Percentiles rank a stretch among this genome's conserved stretches.
Conservation (phyloP, 73 alveolate genomes). For the Stentor roeselii region DNA sequence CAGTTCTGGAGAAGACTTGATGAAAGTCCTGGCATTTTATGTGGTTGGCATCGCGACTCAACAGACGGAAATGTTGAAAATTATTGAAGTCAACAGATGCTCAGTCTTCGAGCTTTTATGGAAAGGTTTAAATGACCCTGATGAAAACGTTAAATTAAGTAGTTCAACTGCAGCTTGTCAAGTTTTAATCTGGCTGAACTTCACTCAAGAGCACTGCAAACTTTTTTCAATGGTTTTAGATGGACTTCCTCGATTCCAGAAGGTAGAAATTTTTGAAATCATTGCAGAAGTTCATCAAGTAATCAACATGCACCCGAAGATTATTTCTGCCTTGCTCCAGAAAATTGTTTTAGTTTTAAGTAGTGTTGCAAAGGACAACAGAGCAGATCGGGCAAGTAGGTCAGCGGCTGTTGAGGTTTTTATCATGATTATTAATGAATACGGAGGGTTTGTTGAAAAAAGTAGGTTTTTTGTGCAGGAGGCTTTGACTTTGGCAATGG, state of each 20-base stretch:
- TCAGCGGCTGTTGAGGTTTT: neutral
- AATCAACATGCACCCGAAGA: neutral
- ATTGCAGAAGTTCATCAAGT: neutral
- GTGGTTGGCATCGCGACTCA: neutral
- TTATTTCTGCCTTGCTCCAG: neutral
- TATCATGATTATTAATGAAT: neutral
- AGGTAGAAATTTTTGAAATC: neutral
- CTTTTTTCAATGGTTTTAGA: neutral
- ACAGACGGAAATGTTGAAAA: too few relatives aligned
- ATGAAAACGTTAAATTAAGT: neutral
- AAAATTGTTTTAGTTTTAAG: neutral
- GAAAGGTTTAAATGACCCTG: neutral
- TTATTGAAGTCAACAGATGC: neutral
- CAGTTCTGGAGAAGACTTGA: neutral
- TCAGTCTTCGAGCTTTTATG: neutral
- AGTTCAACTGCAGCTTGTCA: neutral
- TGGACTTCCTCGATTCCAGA: neutral
- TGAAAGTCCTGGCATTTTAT: neutral
- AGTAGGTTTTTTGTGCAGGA: conserved; percentile 2
- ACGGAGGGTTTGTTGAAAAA: neutral
- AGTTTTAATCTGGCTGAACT: neutral
- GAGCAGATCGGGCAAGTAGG: neutral
- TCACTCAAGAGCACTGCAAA: neutral
- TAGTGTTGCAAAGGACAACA: neutral
- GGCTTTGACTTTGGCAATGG: neutral